Base-by-base conservation (phyloP, 2,329 filamentous ascomycete genomes). In the Diplodia corticola region DNA sequence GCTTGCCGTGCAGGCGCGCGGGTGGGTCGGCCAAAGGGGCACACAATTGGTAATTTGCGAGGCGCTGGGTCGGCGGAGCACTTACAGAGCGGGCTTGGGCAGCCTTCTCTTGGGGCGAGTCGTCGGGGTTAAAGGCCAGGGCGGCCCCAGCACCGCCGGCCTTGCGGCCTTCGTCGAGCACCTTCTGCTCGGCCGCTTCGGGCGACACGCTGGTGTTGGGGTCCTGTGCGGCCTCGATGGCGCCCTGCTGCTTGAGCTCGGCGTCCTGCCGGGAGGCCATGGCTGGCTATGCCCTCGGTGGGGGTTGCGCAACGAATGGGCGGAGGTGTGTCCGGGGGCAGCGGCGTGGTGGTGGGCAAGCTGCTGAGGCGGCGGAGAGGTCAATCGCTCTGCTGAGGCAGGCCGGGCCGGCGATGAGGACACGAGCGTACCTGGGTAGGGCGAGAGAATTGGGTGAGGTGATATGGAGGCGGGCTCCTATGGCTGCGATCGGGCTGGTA, bases 71-170 rank as follows among this genome's bases (percentile, higher is more conserved):
- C 37, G 26, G 35, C n/a, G 44, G 46, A 13, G 60, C 50, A 84
- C 89, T 73, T 84, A 96, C 92, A 75, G 89, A 86, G 83, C 85
- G 83, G 24, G 90, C 89, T 76, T 93, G 91, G 35, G 89, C 89
- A 68, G 86, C 89, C 82, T 99, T 99, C 78, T 96, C 85, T 76
- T 93, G 91, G 0, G 90, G 85, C 50, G 85, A 89, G 49, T 93
- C 93, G 81, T 97, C 81, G 0, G 95, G 92, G 75, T 99, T 86
- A 80, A 98, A 99, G 69, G 89, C 86, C 76, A 91, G 95, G 69
- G 92, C 93, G 33, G 89, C 81, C 26, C 90, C 87, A 49, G 89
- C 81, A 24, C 90, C 87, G 49, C 95, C 95, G 13, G 90, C 91
- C 73, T 90, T 89, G 73, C 85, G 87, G 71, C 91, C 92, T 77